Evolutionary conservation across 192 early-diverging fungal genomes (phyloP), one percentile per base, ranked within the genome.

Genomic region (Coemansia nantahalensis): DNA sequence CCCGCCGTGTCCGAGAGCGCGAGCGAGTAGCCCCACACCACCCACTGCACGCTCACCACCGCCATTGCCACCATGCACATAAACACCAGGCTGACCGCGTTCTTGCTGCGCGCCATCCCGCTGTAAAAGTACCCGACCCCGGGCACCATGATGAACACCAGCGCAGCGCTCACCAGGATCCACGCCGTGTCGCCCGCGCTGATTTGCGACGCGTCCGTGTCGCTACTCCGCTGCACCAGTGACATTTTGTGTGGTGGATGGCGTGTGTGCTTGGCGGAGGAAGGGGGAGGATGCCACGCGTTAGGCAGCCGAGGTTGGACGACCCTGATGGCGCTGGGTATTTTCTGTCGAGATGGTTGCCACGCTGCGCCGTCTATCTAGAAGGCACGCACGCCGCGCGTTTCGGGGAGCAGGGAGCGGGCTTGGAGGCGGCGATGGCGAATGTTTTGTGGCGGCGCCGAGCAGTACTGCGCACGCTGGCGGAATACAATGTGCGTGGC

Each of bases 121-220:
- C 90, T 90, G 80, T 99, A 99, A 52, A 97, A 93, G 73, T 94
- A 86, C 5, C 92, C 94, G 23, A 99, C 83, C 32, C 91, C 95
- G 2, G 95, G 95, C 19, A 86, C 84, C 94, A 98, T 98, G 54
- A 98, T 77, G 70, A 93, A 92, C 33, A 98, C 92, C 35, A 95
- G 65, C 1, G 86, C 87, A 4, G 91, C 78, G 16, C 80, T 78
- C 28, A 80, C 48, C 21, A 91, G 59, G n/a, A 91, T 79, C 79
- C 80, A 90, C 8, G 83, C 77, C 17, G 85, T 84, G 51, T 87
- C 86, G 36, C 76, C 69, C 40, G 43, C 48, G 49, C 68, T 45
- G 32, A 78, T 64, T 15, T 68, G 60, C 34, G 56, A 57, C 36
- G 57, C 53, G 19, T 68, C 72, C 5, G 51, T 33, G 42, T 60